phyloP scores from a whole-genome alignment of 2,329 filamentous ascomycete genomes.

The Byssothecium circinans region DNA sequence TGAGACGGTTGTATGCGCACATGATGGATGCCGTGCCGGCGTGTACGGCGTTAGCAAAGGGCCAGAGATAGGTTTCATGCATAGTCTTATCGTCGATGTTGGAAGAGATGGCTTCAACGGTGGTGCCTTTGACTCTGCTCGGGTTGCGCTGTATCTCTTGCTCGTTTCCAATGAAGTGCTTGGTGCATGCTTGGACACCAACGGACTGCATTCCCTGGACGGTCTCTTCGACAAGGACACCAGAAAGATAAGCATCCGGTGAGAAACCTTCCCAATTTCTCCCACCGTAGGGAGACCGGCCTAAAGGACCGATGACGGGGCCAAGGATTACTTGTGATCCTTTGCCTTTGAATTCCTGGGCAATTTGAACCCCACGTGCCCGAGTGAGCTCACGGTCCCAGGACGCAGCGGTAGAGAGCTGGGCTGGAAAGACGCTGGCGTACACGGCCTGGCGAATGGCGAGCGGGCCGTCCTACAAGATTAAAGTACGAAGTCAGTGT shows the following conservation, averaged over 20 bases:
- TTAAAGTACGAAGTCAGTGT: no score
- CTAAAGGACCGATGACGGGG: constrained; percentile 53
- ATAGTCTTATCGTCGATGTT: constrained; percentile 65
- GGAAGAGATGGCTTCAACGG: constrained; percentile 59
- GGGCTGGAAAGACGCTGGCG: constrained; percentile 43
- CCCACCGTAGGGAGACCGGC: constrained; percentile 43
- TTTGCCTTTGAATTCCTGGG: constrained; percentile 34
- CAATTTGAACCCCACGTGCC: constrained; percentile 38
- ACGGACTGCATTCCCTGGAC: constrained; percentile 44
- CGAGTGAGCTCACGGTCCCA: constrained; percentile 44
- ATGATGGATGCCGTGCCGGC: constrained; percentile 63
- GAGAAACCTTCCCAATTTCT: constrained; percentile 50
- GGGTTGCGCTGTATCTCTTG: constrained; percentile 54
- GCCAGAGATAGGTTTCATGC: constrained; percentile 68
- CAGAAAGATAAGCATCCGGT: constrained; percentile 48
- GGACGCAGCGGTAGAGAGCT: constrained; percentile 42
- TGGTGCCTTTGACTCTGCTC: constrained; percentile 39
- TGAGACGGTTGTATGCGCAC: constrained; percentile 53
- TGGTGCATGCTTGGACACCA: constrained; percentile 47
- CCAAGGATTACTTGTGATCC: constrained; percentile 48
- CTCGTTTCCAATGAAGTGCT: constrained; percentile 64
- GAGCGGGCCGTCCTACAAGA: constrained; percentile 45
- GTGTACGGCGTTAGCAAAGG: constrained; percentile 61
- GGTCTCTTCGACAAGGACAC: constrained; percentile 41
- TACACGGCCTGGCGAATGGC: constrained; percentile 33